A percentile compares a stretch with the other conserved stretches of the same genome.
phyloP scores from a whole-genome alignment of 129 eudicot species.

The Pseudognaphalium luteoalbum region DNA sequence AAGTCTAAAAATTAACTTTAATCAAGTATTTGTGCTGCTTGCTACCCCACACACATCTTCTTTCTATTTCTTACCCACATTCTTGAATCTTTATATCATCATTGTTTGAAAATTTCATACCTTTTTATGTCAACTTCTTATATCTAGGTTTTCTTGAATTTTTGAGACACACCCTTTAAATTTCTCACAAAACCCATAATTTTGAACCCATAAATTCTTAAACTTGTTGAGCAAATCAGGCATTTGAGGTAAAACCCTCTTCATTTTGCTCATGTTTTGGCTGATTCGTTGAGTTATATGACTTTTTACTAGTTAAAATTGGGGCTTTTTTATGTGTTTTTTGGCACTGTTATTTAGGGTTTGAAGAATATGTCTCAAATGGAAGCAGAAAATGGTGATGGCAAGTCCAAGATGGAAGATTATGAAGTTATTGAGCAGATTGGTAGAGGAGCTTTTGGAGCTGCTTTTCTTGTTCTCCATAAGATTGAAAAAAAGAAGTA shows the following conservation, averaged over 20 bases:
- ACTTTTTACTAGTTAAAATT: conserved; percentile 10
- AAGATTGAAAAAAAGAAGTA: conserved; percentile 79
- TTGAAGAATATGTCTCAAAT: conserved; percentile 38
- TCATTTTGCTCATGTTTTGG: conserved; percentile 23
- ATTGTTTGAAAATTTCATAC: conserved; percentile 31
- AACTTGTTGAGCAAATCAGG: conserved; percentile 17
- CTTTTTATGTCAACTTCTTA: conserved; percentile 24
- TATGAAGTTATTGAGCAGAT: conserved; percentile 96
- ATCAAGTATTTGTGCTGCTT: conserved; percentile 36
- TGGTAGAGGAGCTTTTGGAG: conserved; percentile 96
- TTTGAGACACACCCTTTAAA: conserved; percentile 17
- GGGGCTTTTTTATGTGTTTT: not conserved
- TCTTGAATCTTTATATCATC: conserved; percentile 49
- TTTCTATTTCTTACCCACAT: conserved; percentile 31
- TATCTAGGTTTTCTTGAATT: conserved; percentile 24
- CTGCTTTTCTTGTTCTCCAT: conserved; percentile 92
- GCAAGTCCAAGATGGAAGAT: conserved; percentile 72
- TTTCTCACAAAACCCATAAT: conserved; percentile 12
- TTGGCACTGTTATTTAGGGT: not conserved
- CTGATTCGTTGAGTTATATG: conserved; percentile 22
- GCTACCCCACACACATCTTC: conserved; percentile 34
- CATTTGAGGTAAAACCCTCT: conserved; percentile 36
- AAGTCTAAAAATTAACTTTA: conserved; percentile 31
- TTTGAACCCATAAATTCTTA: conserved; percentile 6
- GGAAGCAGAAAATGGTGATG: conserved; percentile 61